phyloP scores from a whole-genome alignment of 345 rosid genomes.

The Murraya paniculata region DNA sequence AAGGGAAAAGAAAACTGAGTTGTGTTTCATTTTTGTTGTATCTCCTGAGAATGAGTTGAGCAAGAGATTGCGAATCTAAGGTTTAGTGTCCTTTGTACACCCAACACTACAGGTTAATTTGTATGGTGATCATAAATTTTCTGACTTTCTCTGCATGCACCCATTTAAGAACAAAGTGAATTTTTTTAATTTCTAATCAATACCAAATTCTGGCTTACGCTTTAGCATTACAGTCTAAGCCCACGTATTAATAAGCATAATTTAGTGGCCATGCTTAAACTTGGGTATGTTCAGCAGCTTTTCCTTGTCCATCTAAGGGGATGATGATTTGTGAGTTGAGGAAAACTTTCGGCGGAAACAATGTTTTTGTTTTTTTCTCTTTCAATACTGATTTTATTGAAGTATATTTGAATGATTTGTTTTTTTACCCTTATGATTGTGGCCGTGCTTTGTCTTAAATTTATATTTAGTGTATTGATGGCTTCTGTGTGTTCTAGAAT shows the following conservation, averaged over 20 bases:
- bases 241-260: background rate
- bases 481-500: background rate
- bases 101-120: background rate
- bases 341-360: background rate
- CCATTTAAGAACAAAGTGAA: background rate
- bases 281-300: background rate
- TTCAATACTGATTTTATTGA: no score
- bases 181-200: background rate
- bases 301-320: background rate
- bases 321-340: background rate
- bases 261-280: background rate
- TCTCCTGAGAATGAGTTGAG: background rate
- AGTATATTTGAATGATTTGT: background rate
- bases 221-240: no score
- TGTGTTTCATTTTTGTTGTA: background rate
- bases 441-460: background rate
- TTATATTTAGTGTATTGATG: background rate
- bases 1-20: background rate
- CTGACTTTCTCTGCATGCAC: background rate
- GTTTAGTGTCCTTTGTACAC: background rate
- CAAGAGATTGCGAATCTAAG: background rate
- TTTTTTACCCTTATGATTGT: background rate
- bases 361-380: background rate
- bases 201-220: no score
- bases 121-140: background rate